Evolutionary conservation across 176 grass and related monocot genomes (phyloP).

Genomic region (Chloris gayana): DNA sequence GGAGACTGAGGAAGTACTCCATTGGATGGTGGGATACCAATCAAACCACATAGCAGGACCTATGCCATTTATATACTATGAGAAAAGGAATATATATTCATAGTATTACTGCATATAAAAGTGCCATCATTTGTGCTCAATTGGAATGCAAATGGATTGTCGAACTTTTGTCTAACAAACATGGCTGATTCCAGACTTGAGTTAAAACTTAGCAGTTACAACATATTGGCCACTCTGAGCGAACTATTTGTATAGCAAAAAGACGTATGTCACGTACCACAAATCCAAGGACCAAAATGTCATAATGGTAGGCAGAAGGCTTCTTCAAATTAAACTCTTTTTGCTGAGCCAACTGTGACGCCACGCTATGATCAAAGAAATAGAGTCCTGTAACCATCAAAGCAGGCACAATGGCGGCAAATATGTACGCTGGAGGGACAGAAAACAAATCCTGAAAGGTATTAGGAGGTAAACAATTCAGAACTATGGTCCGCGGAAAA

Average conservation of each 20-base stretch:
- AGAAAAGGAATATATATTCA: constrained; percentile 27
- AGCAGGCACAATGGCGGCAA: constrained; percentile 83
- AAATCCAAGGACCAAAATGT: constrained; percentile 87
- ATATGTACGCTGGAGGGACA: constrained; percentile 80
- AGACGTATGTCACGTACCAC: constrained; percentile 43
- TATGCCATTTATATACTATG: constrained; percentile 40
- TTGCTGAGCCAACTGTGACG: constrained; percentile 94
- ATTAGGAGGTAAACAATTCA: constrained; percentile 7
- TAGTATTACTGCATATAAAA: neutral
- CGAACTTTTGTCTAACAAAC: neutral
- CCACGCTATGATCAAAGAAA: constrained; percentile 97
- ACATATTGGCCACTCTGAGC: neutral
- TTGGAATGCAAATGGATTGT: constrained; percentile 1
- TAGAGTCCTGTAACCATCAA: constrained; percentile 93
- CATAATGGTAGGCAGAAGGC: constrained; percentile 92
- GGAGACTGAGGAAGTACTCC: constrained; percentile 97
- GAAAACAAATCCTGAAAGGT: constrained; percentile 79
- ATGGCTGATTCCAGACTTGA: neutral
- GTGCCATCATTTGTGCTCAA: neutral
- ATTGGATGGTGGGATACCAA: constrained; percentile 95
- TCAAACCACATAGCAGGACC: constrained; percentile 85
- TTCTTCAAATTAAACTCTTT: constrained; percentile 97
- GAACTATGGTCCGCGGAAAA: neutral
- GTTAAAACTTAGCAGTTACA: neutral
- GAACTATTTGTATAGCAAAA: constrained; percentile 4